Conservation (phyloP, 108 stramenopile species). For the Aurantiochytrium sp. region DNA sequence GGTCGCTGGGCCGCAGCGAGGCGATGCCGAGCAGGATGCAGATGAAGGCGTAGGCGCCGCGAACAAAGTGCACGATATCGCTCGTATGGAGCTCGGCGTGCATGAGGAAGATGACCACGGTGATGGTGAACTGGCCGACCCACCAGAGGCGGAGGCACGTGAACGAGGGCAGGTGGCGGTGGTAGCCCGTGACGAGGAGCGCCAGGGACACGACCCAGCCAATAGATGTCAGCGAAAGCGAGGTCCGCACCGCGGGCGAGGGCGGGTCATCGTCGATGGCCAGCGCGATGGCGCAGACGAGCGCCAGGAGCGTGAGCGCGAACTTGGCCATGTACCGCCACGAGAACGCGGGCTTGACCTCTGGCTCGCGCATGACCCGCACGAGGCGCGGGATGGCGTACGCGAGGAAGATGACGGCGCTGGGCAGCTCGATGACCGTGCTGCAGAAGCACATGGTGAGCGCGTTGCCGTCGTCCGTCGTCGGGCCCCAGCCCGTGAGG, state of each 20-base stretch:
- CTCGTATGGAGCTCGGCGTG: background rate
- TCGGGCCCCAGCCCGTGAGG: slow-evolving; percentile 8
- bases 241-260: background rate
- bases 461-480: background rate
- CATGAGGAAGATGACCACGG: background rate
- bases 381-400: background rate
- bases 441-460: slow-evolving; percentile 27
- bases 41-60: background rate
- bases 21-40: background rate
- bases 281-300: background rate
- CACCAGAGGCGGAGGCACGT: slow-evolving; percentile 19
- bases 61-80: background rate
- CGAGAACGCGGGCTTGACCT: background rate
- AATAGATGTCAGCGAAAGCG: background rate
- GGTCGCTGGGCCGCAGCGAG: background rate
- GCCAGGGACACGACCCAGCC: background rate
- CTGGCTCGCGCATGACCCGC: background rate
- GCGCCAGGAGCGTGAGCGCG: background rate
- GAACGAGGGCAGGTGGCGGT: background rate
- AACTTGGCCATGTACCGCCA: background rate
- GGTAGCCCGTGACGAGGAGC: background rate
- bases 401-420: background rate
- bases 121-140: background rate
- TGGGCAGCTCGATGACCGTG: background rate
- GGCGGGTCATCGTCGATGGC: background rate